Evolutionary conservation across 208 protist genomes (phyloP).

Genomic region (Trypanosoma lewisi): DNA sequence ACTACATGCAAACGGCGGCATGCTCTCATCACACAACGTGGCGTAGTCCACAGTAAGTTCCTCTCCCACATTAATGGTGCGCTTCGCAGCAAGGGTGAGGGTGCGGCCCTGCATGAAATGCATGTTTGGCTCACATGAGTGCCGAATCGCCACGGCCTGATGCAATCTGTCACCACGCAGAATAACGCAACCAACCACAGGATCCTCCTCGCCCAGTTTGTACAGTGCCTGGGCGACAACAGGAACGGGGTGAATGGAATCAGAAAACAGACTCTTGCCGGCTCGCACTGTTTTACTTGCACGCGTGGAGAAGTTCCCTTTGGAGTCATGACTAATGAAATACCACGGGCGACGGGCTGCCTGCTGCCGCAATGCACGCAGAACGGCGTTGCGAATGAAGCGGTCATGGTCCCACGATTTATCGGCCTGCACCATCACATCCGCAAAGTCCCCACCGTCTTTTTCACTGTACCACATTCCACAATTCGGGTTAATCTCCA

Average conservation of each 20-base stretch:
- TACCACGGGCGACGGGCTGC: constrained; percentile 76
- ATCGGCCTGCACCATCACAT: constrained; percentile 81
- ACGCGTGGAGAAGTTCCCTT: constrained; percentile 72
- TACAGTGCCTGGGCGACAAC: constrained; percentile 75
- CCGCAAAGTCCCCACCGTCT: constrained; percentile 84
- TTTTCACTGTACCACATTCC: constrained; percentile 87
- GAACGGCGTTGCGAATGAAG: constrained; percentile 64
- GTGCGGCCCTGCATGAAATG: constrained; percentile 77
- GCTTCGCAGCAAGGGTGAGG: constrained; percentile 72
- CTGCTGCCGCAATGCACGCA: constrained; percentile 61
- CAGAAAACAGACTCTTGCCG: constrained; percentile 71
- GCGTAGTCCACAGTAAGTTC: constrained; percentile 88
- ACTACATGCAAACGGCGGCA: constrained; percentile 80
- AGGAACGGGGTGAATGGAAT: constrained; percentile 62
- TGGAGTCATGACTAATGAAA: constrained; percentile 81
- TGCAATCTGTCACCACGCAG: constrained; percentile 66
- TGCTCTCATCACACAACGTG: constrained; percentile 73
- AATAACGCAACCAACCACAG: constrained; percentile 74
- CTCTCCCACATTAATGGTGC: constrained; percentile 80
- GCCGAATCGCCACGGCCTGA: constrained; percentile 73
- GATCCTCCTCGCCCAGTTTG: constrained; percentile 74
- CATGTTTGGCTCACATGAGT: constrained; percentile 92
- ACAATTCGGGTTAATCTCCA: constrained; percentile 91
- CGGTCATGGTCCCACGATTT: constrained; percentile 78
- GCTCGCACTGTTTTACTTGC: constrained; percentile 70